A percentile compares a stretch with the other conserved stretches of the same genome.
Conservation (phyloP, 2,329 filamentous ascomycete species). For the Aspergillus brunneoviolaceus region DNA sequence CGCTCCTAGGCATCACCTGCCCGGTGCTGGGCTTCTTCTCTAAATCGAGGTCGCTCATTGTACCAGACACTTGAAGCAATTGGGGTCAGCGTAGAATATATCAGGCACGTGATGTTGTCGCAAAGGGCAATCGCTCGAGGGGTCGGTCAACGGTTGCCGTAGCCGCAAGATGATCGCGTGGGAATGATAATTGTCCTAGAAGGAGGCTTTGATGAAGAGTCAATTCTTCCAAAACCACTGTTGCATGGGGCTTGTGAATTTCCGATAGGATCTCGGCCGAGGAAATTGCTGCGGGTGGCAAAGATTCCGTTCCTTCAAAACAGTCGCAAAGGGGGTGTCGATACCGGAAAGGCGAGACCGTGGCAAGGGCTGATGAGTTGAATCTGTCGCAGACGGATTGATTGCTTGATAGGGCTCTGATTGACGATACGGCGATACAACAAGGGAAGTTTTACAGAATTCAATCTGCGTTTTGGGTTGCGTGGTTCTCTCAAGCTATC, state of each 20-base stretch:
- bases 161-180: conserved; percentile 14
- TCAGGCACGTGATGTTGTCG: conserved; percentile 7
- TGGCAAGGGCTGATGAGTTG: conserved; percentile 6
- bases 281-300: conserved; percentile 14
- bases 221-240: conserved; percentile 9
- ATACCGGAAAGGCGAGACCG: conserved; percentile 8
- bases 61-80: conserved; percentile 5
- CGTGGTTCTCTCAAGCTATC: conserved; percentile 17
- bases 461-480: conserved; percentile 17
- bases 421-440: conserved; percentile 18
- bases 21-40: conserved; percentile 22
- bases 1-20: conserved; percentile 12
- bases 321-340: conserved; percentile 14
- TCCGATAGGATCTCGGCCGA: conserved; percentile 4
- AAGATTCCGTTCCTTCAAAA: conserved; percentile 1
- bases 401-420: not conserved
- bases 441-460: conserved; percentile 16
- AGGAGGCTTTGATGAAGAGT: conserved; percentile 2
- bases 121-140: conserved; percentile 13
- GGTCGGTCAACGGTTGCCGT: not conserved
- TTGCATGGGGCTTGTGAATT: conserved; percentile 16
- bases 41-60: conserved; percentile 21
- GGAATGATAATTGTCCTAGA: conserved; percentile 1
- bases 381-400: conserved; percentile 6
- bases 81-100: not conserved